Base-by-base conservation (phyloP, 2,329 filamentous ascomycete species). In the Diaporthe velutina region DNA sequence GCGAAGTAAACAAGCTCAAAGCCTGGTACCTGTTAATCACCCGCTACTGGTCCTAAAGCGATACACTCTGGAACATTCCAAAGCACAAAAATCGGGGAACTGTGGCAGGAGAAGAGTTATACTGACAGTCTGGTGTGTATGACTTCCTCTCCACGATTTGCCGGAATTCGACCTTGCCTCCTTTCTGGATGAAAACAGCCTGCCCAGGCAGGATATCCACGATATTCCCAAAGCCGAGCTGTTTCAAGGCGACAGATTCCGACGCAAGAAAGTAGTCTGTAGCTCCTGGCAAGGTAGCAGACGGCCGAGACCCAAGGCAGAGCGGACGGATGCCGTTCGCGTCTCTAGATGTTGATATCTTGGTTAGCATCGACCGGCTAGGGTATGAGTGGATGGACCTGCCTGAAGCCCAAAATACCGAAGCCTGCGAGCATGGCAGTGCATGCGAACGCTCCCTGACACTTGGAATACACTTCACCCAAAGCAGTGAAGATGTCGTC, bases 1-100 rank as follows among this genome's bases (percentile, higher is more conserved):
- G 94, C 93, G 79, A 98, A 95, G 85, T 98, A 98, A 74, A 98
- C 93, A 77, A 92, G 95, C 84, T 97, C 94, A 80, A 97, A 97
- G 76, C 95, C 93, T 40, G 15, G 38, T 15, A 40, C 38, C 38
- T 40, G 38, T 40, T 40, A 40, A 13, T 40, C 38, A 40, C 38
- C 38, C 15, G 38, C 38, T 40, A 40, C 38, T 10, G 38, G 15
- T 40, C 12, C 38, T n/a, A 12, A 40, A 40, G 38, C 15, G 38
- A 40, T 40, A 40, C 38, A 40, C 8, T 40, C 38, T 40, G 10
- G 38, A 40, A 40, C 10, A 40, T 40, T 40, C 10, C 10, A 40
- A 40, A 9, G 10, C 10, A 40, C 10, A 12, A 40, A 9, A 13
- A 12, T 12, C 38, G 38, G 38, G 38, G 38, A 40, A 12, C 9